A percentile compares a stretch with the other conserved stretches of the same genome.
These are phyloP conservation scores for Curvularia sp. DNA, from an alignment of 2,329 filamentous ascomycete genomes.

Conservation along the genomic window DNA sequence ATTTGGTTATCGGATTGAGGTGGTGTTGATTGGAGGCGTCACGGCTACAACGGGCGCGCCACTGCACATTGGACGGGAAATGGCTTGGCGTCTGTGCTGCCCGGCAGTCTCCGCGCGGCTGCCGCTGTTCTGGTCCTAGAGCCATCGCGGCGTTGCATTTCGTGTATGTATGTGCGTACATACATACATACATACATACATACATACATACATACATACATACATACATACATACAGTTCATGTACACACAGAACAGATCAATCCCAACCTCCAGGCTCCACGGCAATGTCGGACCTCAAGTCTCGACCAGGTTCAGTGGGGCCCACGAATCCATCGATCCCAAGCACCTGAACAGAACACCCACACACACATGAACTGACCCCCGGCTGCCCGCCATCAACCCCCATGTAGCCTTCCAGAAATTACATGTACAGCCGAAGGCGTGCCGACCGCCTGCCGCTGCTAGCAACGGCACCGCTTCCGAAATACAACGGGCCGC, in stretches of 20 bases:
- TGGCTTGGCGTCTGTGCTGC: constrained; percentile 10
- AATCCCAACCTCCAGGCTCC: constrained; percentile 5
- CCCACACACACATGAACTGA: background rate
- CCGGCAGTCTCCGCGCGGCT: constrained; percentile 5
- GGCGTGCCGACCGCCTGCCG: constrained; percentile 22
- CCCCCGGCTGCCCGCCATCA: constrained; percentile 8
- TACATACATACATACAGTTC: background rate
- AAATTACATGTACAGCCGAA: constrained; percentile 20
- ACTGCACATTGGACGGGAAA: background rate
- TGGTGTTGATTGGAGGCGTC: constrained; percentile 1
- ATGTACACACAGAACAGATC: background rate
- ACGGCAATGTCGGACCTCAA: constrained; percentile 3
- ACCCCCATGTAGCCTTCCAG: constrained; percentile 17
- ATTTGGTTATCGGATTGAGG: constrained; percentile 2
- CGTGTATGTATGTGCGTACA: background rate
- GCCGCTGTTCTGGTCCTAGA: constrained; percentile 4
- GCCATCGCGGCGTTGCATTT: constrained; percentile 5
- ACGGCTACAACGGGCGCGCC: constrained; percentile 1
- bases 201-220: background rate
- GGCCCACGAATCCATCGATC: constrained; percentile 3
- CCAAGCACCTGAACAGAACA: background rate
- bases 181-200: background rate
- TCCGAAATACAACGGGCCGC: constrained; percentile 24
- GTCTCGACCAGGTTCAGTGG: constrained; percentile 9
- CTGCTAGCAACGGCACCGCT: constrained; percentile 27